These are phyloP conservation scores for Cystobasidiaceae sp. DNA, from an alignment of 1,284 basidiomycete genomes.

Conservation along the genomic window DNA sequence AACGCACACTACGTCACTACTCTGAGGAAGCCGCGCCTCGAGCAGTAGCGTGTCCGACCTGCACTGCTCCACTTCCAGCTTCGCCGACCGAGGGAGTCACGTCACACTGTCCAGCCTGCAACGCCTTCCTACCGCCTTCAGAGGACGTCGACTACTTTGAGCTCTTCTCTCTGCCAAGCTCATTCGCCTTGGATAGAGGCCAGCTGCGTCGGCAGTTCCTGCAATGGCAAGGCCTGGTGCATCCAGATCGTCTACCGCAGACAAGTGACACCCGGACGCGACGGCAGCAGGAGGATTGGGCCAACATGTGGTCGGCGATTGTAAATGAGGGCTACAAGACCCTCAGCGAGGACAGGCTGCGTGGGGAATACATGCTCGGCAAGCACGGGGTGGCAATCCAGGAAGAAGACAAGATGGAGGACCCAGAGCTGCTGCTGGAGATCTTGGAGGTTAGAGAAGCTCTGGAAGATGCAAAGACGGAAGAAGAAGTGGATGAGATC, in stretches of 20 bases:
- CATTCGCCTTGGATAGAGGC: conserved; percentile 58
- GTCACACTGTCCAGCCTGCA: conserved; percentile 18
- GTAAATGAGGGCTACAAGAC: conserved; percentile 70
- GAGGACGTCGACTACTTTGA: conserved; percentile 43
- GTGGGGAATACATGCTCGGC: conserved; percentile 62
- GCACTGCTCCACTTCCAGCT: conserved; percentile 12
- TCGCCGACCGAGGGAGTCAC: neutral
- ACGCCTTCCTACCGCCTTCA: conserved; percentile 16
- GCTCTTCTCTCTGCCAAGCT: conserved; percentile 62
- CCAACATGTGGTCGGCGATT: conserved; percentile 57
- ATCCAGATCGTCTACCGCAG: conserved; percentile 57
- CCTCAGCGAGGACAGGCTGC: conserved; percentile 59
- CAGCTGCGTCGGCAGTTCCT: conserved; percentile 60
- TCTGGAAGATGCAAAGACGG: conserved; percentile 61
- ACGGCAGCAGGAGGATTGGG: conserved; percentile 60
- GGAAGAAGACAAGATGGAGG: conserved; percentile 71
- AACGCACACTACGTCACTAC: neutral
- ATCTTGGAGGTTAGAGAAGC: conserved; percentile 74
- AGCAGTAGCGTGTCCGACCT: conserved; percentile 9
- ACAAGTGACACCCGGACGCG: conserved; percentile 49
- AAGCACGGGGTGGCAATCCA: conserved; percentile 58
- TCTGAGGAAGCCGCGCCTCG: neutral
- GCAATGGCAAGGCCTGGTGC: conserved; percentile 64
- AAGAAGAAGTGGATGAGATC: conserved; percentile 56
- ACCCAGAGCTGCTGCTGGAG: conserved; percentile 66